These are phyloP conservation scores for Myxozyma vanderwaltii DNA, from an alignment of 805 yeast species.

Conservation along the genomic window DNA sequence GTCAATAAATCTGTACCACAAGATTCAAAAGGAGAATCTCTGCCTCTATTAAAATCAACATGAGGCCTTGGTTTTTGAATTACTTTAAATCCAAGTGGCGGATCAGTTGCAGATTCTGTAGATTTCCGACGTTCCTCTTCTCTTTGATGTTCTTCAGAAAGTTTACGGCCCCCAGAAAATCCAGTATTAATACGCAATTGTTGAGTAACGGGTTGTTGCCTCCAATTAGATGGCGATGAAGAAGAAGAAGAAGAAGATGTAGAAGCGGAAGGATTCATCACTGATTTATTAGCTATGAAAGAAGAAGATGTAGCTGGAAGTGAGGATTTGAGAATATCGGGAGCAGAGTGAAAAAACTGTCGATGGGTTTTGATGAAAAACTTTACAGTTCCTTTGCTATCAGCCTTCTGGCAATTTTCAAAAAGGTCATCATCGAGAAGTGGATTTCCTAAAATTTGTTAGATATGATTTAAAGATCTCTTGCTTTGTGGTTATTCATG, in stretches of 20 bases:
- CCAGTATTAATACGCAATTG: conserved; percentile 21
- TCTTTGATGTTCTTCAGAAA: conserved; percentile 5
- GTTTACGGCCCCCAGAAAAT: conserved; percentile 26
- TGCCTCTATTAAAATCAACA: conserved; percentile 28
- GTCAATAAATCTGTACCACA: not conserved
- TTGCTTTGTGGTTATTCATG: too few species aligned
- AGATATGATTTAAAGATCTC: too few species aligned
- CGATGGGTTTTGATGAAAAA: conserved; percentile 29
- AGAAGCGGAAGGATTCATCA: not conserved
- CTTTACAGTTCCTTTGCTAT: conserved; percentile 30
- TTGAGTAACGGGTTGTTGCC: not conserved
- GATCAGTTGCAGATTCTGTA: not conserved
- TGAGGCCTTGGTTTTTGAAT: conserved; percentile 19
- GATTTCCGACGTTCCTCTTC: conserved; percentile 4
- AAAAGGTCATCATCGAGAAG: conserved; percentile 27
- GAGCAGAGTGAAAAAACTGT: conserved; percentile 9
- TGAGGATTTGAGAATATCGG: conserved; percentile 13
- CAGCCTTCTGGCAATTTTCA: conserved; percentile 23
- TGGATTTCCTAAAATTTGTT: too few species aligned
- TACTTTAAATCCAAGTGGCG: conserved; percentile 23
- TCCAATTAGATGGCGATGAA: not conserved
- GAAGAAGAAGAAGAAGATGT: not conserved
- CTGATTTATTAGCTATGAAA: not conserved
- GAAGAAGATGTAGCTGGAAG: not conserved
- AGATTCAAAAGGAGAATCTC: conserved; percentile 25